These are phyloP conservation scores for Rhododendron mucronatum DNA, from an alignment of 148 eudicot species.

Conservation along the genomic window DNA sequence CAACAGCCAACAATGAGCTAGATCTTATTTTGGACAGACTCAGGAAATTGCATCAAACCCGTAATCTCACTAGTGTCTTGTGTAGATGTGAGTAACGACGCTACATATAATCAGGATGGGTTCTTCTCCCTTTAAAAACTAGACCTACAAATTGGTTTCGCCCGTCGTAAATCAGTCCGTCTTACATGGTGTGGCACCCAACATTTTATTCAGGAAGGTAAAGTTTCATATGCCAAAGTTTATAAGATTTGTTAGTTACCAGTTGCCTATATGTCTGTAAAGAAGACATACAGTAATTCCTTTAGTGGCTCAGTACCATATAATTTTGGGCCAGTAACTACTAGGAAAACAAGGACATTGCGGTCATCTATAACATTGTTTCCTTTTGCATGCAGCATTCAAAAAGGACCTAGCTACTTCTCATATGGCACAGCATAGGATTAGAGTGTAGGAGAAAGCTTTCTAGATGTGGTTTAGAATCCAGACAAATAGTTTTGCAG, in stretches of 20 bases:
- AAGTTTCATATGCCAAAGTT: neutral
- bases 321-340: neutral
- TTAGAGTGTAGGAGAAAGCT: neutral
- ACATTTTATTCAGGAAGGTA: neutral
- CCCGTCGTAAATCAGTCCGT: neutral
- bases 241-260: neutral
- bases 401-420: neutral
- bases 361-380: neutral
- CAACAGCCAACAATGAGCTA: neutral
- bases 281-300: neutral
- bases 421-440: neutral
- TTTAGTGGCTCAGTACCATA: neutral
- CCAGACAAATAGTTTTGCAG: neutral
- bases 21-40: neutral
- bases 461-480: neutral
- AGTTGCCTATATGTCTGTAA: neutral
- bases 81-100: neutral
- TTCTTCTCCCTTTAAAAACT: neutral
- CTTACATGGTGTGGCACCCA: neutral
- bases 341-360: neutral
- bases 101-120: neutral
- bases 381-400: neutral
- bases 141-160: too few species aligned
- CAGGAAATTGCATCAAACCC: neutral
- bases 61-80: neutral